These are phyloP conservation scores for Gaeumannomyces sp. DNA, from an alignment of 2,329 filamentous ascomycete genomes.

Conservation along the genomic window DNA sequence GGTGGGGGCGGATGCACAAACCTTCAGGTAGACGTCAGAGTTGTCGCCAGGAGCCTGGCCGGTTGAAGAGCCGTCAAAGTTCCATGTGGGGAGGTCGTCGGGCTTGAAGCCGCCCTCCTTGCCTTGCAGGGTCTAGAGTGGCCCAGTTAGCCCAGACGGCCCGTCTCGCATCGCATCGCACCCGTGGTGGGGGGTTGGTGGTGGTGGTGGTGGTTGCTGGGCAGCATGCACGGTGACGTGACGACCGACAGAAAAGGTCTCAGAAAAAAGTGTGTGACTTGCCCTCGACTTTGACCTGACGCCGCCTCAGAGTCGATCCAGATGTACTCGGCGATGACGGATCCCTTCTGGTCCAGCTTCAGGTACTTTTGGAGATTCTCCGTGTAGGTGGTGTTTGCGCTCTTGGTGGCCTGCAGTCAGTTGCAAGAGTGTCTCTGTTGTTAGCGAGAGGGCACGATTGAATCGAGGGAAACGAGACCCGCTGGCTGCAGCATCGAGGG, in stretches of 20 bases:
- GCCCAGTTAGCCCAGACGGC: neutral
- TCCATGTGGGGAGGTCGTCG: slow-evolving; percentile 67
- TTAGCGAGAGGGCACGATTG: neutral
- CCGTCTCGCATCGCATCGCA: neutral
- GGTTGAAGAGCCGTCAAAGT: slow-evolving; percentile 73
- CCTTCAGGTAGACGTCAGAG: slow-evolving; percentile 56
- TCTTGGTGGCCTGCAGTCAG: neutral
- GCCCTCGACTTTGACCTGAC: slow-evolving; percentile 95
- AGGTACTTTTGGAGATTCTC: slow-evolving; percentile 74
- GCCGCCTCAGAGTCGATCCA: slow-evolving; percentile 82
- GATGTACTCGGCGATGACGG: slow-evolving; percentile 65
- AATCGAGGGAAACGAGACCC: neutral
- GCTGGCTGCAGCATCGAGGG: neutral
- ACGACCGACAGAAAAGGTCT: neutral
- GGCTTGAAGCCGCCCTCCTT: slow-evolving; percentile 19
- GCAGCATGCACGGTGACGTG: neutral
- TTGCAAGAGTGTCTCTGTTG: neutral
- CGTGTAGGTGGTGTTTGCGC: slow-evolving; percentile 3
- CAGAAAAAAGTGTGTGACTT: slow-evolving; percentile 31
- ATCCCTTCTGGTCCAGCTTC: slow-evolving; percentile 80
- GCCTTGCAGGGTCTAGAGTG: slow-evolving; percentile 4
- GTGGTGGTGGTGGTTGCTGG: neutral
- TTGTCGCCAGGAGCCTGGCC: slow-evolving; percentile 71
- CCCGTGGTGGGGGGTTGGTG: too few species aligned
- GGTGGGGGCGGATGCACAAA: neutral